Percentiles rank a stretch among this genome's conserved stretches.
phyloP scores from a whole-genome alignment of 78 protist species.

The Mastigamoeba balamuthi region DNA sequence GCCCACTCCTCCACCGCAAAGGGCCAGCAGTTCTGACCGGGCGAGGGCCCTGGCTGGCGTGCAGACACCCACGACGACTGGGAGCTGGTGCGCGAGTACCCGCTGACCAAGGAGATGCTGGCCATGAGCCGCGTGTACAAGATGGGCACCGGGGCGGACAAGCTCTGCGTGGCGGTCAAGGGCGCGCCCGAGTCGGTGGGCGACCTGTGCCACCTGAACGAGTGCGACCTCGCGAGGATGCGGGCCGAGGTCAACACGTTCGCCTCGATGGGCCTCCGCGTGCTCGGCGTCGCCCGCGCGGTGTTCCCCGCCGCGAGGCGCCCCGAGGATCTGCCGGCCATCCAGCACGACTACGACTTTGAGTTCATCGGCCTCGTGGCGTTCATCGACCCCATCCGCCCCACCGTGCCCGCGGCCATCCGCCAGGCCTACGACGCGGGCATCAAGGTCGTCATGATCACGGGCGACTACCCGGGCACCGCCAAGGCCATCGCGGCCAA shows the following conservation, averaged over 20 bases:
- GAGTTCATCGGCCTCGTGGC: not conserved
- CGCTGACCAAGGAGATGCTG: not conserved
- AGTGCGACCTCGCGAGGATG: not conserved
- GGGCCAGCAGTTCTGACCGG: too few species aligned
- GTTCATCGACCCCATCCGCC: not conserved
- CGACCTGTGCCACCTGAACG: not conserved
- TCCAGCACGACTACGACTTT: not conserved
- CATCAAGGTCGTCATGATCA: constrained; percentile 81
- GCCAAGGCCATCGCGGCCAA: constrained; percentile 88
- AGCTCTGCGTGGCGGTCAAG: not conserved
- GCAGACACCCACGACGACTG: not conserved
- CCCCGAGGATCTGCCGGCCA: not conserved
- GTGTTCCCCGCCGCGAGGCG: not conserved
- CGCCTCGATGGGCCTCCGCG: not conserved
- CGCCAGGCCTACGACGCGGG: not conserved
- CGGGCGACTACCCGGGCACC: constrained; percentile 95
- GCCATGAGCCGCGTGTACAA: not conserved
- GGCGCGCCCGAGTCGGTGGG: not conserved
- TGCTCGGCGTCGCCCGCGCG: not conserved
- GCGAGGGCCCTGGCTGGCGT: too few species aligned
- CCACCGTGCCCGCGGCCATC: too few species aligned
- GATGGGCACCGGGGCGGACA: not conserved
- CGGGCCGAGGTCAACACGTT: not conserved
- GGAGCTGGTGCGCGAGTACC: not conserved
- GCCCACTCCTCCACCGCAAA: too few species aligned